Evolutionary conservation across 305 asterid genomes (phyloP), one percentile per base, ranked within the genome.

Genomic region (Fraxinus sp.): DNA sequence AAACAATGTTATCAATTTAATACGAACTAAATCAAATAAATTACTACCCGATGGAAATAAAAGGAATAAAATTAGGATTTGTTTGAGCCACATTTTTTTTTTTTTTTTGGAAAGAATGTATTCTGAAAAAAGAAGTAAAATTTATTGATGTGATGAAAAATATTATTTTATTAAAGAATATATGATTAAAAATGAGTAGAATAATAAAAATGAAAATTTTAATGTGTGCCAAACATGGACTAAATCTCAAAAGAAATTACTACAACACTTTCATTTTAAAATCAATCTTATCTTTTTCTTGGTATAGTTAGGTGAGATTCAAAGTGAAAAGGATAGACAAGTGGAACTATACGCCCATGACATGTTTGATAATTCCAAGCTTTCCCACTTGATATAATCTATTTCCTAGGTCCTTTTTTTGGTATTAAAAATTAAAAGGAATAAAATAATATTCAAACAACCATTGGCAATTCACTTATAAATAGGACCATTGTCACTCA

Each of bases 381-480:
- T 9, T 64, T 66, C 74, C 74, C n/a, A 24, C 32, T n/a, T 16
- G 64, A 55, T 16, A 14, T 55, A 0, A 7, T 2, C 11, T 16
- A 39, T 39, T 39, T 20, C 9, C 3, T 39, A 37, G 44, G 46
- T 39, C 46, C 46, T 39, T 8, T 39, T 39, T 44, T 2, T 28
- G 16, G n/a, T 44, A 44, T 44, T 11, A 44, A 44, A 44, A 11
- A 44, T 10, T 11, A 59, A 59, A 22, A 9, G 7, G 1, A 57
- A 18, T 64, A 44, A 44, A 44, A 44, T 11, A 11, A 10, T 44
- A 7, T 18, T 55, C 26, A n/a, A 1, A 55, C 46, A 5, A 55
- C 66, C 35, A 0, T 3, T 64, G n/a, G 73, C 10, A 64, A 64
- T 83, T 62, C 46, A 80, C 74, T 74, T 82, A 88, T 85, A 88